Evolutionary conservation across 1,284 basidiomycete species (phyloP).

Genomic region (Rhodofomes roseus): DNA sequence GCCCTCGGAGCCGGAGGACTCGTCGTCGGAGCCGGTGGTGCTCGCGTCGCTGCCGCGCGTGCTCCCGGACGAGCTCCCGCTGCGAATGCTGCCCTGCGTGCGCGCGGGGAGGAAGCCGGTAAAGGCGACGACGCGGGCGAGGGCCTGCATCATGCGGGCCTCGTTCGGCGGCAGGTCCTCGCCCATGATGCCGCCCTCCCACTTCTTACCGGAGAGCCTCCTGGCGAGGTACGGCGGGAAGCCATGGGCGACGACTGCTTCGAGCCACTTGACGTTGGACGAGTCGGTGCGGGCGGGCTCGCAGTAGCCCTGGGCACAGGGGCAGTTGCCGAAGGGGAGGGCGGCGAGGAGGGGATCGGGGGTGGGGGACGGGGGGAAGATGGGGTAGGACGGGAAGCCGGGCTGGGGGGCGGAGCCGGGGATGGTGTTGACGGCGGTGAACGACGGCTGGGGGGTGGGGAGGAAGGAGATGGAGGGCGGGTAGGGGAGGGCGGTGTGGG

Average conservation of each 20-base stretch:
- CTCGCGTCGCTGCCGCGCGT: not conserved
- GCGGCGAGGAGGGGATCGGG: not conserved
- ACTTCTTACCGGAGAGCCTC: slow-evolving; percentile 16
- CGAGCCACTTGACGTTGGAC: slow-evolving; percentile 22
- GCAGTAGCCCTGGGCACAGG: not conserved
- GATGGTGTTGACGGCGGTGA: not conserved
- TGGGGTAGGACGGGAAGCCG: slow-evolving; percentile 15
- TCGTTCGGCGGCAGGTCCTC: slow-evolving; percentile 7
- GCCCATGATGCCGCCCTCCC: slow-evolving; percentile 13
- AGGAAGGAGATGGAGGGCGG: slow-evolving; percentile 22
- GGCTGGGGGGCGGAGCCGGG: not conserved
- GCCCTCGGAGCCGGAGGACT: not conserved
- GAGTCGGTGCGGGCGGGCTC: not conserved
- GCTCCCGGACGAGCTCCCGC: not conserved
- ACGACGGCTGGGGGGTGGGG: not conserved
- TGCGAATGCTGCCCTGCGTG: not conserved
- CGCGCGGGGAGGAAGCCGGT: slow-evolving; percentile 16
- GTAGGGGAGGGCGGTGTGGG: slow-evolving; percentile 31
- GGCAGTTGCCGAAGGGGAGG: not conserved
- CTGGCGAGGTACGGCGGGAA: slow-evolving; percentile 17
- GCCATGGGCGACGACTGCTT: slow-evolving; percentile 19
- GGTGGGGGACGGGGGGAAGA: slow-evolving; percentile 7
- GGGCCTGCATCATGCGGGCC: slow-evolving; percentile 15
- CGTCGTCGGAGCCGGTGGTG: not conserved
- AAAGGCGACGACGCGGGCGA: slow-evolving; percentile 15